Percentiles rank a stretch among this genome's conserved stretches.
phyloP scores from a whole-genome alignment of 2,329 filamentous ascomycete genomes.

The Talaromyces marneffei region DNA sequence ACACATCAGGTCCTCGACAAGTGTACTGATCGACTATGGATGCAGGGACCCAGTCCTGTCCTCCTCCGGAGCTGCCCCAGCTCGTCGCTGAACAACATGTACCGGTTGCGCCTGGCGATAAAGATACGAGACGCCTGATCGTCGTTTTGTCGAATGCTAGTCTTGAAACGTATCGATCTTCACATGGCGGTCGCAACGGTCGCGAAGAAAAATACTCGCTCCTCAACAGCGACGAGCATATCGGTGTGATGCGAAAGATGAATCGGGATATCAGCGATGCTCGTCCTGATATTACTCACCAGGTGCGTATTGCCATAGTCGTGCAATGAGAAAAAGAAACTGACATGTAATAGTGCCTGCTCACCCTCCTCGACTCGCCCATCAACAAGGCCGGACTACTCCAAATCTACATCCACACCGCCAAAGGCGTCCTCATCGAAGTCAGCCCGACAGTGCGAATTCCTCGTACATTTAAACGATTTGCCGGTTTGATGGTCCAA shows the following conservation, averaged over 20 bases:
- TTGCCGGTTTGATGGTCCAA: constrained; percentile 97
- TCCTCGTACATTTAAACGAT: constrained; percentile 96
- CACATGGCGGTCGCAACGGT: constrained; percentile 60
- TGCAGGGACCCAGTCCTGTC: constrained; percentile 86
- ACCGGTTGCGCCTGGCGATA: constrained; percentile 78
- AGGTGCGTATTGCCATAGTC: constrained; percentile 54
- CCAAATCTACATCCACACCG: constrained; percentile 97
- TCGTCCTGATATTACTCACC: constrained; percentile 94
- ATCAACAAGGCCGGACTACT: constrained; percentile 97
- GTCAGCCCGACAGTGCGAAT: constrained; percentile 98
- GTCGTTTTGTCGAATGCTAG: constrained; percentile 96
- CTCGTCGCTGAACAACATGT: constrained; percentile 89
- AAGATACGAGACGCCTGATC: constrained; percentile 84
- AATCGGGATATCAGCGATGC: constrained; percentile 97
- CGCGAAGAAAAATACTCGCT: constrained; percentile 95
- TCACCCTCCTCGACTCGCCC: constrained; percentile 93
- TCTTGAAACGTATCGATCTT: constrained; percentile 93
- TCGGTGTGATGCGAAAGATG: constrained; percentile 99
- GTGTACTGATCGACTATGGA: constrained; percentile 11
- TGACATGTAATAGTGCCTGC: constrained; percentile 63
- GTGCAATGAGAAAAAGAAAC: background rate
- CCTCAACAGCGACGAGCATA: constrained; percentile 98
- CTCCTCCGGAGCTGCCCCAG: constrained; percentile 82
- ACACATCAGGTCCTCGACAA: constrained; percentile 4
- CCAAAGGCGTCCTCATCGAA: constrained; percentile 94